phyloP scores from a whole-genome alignment of 192 early-diverging fungal genomes.

The Jimgerdemannia lactiflua region DNA sequence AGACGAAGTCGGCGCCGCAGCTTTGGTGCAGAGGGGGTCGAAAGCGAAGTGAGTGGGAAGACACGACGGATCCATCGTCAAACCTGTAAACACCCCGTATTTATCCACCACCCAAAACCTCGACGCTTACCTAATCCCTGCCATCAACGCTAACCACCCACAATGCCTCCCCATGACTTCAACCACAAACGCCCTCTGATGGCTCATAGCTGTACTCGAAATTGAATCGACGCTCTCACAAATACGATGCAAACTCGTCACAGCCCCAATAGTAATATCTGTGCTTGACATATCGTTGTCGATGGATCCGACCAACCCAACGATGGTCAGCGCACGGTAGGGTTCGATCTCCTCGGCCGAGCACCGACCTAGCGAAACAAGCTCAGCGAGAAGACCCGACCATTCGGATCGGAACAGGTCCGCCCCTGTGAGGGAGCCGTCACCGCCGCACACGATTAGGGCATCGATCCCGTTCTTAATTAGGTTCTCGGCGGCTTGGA shows the following conservation, averaged over 20 bases:
- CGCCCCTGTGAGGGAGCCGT: constrained; percentile 96
- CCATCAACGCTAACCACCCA: constrained; percentile 92
- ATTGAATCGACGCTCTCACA: constrained; percentile 96
- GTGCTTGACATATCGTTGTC: constrained; percentile 91
- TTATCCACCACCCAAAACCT: neutral
- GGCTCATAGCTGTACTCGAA: constrained; percentile 87
- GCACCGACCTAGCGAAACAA: constrained; percentile 60
- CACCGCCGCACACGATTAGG: constrained; percentile 93
- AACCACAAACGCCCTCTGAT: constrained; percentile 95
- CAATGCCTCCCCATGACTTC: constrained; percentile 99
- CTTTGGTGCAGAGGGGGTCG: constrained; percentile 17
- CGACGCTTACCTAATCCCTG: constrained; percentile 54
- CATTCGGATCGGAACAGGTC: constrained; percentile 91
- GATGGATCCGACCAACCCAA: constrained; percentile 95
- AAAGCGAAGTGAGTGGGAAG: neutral
- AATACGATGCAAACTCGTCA: constrained; percentile 90
- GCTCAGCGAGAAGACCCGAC: constrained; percentile 75
- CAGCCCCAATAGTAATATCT: constrained; percentile 96
- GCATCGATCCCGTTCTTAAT: constrained; percentile 93
- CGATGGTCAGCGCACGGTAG: constrained; percentile 80
- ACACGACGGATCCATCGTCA: neutral
- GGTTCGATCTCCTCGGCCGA: constrained; percentile 53
- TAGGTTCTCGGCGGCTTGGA: constrained; percentile 78
- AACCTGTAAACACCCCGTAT: neutral
- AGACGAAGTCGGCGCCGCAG: constrained; percentile 93